Evolutionary conservation across 1,284 basidiomycete species (phyloP).

Genomic region (Malassezia vespertilionis): DNA sequence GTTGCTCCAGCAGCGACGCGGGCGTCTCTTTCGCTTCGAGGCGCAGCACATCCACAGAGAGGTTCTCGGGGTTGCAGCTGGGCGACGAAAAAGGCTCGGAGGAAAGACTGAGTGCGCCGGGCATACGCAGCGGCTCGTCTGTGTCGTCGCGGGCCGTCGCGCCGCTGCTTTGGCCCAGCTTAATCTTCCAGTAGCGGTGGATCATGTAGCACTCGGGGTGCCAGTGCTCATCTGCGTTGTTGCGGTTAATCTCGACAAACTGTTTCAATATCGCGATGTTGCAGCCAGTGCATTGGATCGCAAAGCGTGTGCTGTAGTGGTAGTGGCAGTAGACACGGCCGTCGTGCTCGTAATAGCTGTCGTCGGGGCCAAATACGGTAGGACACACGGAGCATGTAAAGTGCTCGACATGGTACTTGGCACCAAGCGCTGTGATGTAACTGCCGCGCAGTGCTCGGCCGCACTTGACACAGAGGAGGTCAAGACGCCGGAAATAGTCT

Average conservation of each 20-base stretch:
- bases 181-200: constrained; percentile 99
- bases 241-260: constrained; percentile 98
- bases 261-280: constrained; percentile 98
- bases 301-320: constrained; percentile 96
- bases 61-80: constrained; percentile 16
- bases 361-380: constrained; percentile 89
- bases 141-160: not conserved
- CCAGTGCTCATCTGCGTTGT: constrained; percentile 97
- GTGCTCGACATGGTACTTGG: constrained; percentile 98
- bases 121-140: constrained; percentile 5
- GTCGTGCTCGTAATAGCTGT: constrained; percentile 97
- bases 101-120: constrained; percentile 4
- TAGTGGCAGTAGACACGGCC: constrained; percentile 65
- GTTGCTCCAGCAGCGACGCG: constrained; percentile 74
- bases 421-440: constrained; percentile 98
- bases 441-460: constrained; percentile 84
- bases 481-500: constrained; percentile 91
- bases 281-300: constrained; percentile 95
- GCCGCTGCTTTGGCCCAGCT: constrained; percentile 53
- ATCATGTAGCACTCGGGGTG: constrained; percentile 99
- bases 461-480: constrained; percentile 93
- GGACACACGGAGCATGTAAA: constrained; percentile 96
- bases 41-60: constrained; percentile 1
- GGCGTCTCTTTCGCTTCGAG: constrained; percentile 57
- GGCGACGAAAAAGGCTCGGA: no score